These are phyloP conservation scores for Metarhizium sp. DNA, from an alignment of 2,329 filamentous ascomycete genomes.

Conservation along the genomic window DNA sequence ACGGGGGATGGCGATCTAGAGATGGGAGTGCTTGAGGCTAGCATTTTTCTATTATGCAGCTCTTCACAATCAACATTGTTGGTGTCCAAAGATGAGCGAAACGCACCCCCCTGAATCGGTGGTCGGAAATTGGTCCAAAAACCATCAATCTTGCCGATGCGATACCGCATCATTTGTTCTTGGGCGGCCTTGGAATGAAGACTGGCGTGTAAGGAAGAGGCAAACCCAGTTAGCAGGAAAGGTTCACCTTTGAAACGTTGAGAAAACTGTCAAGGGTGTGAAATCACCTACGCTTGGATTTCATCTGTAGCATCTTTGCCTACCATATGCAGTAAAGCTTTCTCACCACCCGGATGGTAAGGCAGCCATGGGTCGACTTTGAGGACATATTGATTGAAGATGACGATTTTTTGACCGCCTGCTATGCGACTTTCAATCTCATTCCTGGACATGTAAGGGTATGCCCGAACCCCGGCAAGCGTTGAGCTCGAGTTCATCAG, in stretches of 20 bases:
- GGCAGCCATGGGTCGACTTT: slow-evolving; percentile 83
- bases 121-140: slow-evolving; percentile 82
- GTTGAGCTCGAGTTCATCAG: not conserved
- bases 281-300: slow-evolving; percentile 63
- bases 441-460: slow-evolving; percentile 28
- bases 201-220: slow-evolving; percentile 31
- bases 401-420: slow-evolving; percentile 67
- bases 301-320: slow-evolving; percentile 92
- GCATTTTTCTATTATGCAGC: slow-evolving; percentile 10
- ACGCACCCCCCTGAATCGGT: slow-evolving; percentile 82
- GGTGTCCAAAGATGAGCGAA: slow-evolving; percentile 39
- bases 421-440: slow-evolving; percentile 67
- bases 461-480: slow-evolving; percentile 8
- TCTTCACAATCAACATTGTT: slow-evolving; percentile 17
- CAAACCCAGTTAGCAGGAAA: not conserved
- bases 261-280: slow-evolving; percentile 11
- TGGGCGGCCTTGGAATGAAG: slow-evolving; percentile 75
- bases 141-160: slow-evolving; percentile 74
- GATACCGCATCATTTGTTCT: slow-evolving; percentile 68
- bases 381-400: slow-evolving; percentile 71
- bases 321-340: slow-evolving; percentile 87
- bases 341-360: slow-evolving; percentile 87
- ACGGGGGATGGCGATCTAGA: slow-evolving; percentile 44
- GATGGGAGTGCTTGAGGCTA: slow-evolving; percentile 34
- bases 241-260: not conserved